A percentile compares a stretch with the other conserved stretches of the same genome.
Conservation (phyloP, 2,329 filamentous ascomycete species). For the Ustulina deusta region DNA sequence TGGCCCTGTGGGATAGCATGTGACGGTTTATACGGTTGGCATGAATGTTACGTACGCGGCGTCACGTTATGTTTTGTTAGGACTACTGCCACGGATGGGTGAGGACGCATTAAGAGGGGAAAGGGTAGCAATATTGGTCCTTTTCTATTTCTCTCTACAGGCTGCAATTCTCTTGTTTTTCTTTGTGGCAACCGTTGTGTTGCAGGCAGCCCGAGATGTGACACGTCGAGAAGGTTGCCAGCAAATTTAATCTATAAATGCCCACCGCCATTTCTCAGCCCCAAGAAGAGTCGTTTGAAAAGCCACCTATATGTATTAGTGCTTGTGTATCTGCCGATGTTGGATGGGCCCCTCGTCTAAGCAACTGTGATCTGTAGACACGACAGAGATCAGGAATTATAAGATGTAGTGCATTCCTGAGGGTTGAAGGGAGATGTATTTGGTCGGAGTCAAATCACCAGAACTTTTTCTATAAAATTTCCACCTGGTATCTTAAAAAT, state of each 20-base stretch:
- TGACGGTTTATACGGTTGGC: slow-evolving; percentile 50
- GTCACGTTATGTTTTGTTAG: slow-evolving; percentile 46
- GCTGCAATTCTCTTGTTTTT: slow-evolving; percentile 44
- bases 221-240: slow-evolving; percentile 40
- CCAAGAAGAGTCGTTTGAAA: not conserved
- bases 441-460: not conserved
- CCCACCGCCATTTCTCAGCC: slow-evolving; percentile 25
- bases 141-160: slow-evolving; percentile 41
- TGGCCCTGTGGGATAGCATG: slow-evolving; percentile 46
- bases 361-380: not conserved
- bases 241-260: slow-evolving; percentile 46
- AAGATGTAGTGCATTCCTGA: not conserved
- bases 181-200: slow-evolving; percentile 40
- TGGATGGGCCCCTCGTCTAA: slow-evolving; percentile 3
- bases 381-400: not conserved
- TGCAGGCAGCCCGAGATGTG: slow-evolving; percentile 42
- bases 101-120: slow-evolving; percentile 46
- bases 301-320: not conserved
- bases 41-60: slow-evolving; percentile 55
- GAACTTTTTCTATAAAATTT: not conserved
- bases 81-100: slow-evolving; percentile 43
- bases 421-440: not conserved
- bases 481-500: too few relatives aligned
- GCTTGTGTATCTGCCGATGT: slow-evolving; percentile 7
- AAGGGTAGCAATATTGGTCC: slow-evolving; percentile 45